These are phyloP conservation scores for Russula vinacea DNA, from an alignment of 768 basidiomycete species.

Conservation along the genomic window DNA sequence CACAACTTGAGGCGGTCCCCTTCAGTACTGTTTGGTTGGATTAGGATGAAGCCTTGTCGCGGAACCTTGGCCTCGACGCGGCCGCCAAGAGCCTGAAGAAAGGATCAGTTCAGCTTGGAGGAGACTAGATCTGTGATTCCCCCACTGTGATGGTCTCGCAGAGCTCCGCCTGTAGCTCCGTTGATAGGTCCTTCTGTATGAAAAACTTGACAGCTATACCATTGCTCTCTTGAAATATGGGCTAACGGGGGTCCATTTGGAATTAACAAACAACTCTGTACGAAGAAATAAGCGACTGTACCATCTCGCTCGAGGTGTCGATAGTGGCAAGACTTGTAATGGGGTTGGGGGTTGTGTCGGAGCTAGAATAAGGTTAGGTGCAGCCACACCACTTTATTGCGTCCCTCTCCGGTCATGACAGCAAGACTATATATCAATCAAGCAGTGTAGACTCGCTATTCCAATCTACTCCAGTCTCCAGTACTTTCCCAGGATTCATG, in stretches of 20 bases:
- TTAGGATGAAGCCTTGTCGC: slow-evolving; percentile 68
- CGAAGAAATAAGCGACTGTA: slow-evolving; percentile 13
- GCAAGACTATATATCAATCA: background rate
- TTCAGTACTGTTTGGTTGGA: slow-evolving; percentile 64
- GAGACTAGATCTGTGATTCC: slow-evolving; percentile 27
- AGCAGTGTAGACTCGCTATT: background rate
- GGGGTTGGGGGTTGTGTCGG: slow-evolving; percentile 32
- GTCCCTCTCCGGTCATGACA: too few species aligned
- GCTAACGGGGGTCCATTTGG: slow-evolving; percentile 38
- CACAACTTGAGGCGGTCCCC: slow-evolving; percentile 73
- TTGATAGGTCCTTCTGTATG: slow-evolving; percentile 72
- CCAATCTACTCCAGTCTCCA: slow-evolving; percentile 42
- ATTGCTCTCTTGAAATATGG: slow-evolving; percentile 67
- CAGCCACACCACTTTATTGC: slow-evolving; percentile 23
- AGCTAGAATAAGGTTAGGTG: slow-evolving; percentile 33
- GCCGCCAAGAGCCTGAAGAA: slow-evolving; percentile 62
- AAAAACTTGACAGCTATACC: slow-evolving; percentile 78
- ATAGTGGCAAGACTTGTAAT: slow-evolving; percentile 28
- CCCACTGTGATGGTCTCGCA: slow-evolving; percentile 71
- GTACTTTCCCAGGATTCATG: slow-evolving; percentile 88
- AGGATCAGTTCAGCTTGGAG: slow-evolving; percentile 3
- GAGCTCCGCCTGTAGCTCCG: slow-evolving; percentile 65
- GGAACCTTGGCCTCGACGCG: slow-evolving; percentile 77
- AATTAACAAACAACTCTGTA: slow-evolving; percentile 4
- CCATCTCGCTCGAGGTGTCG: slow-evolving; percentile 20